Conservation (phyloP, 2,329 filamentous ascomycete genomes). For the Stemphylium beticola region DNA sequence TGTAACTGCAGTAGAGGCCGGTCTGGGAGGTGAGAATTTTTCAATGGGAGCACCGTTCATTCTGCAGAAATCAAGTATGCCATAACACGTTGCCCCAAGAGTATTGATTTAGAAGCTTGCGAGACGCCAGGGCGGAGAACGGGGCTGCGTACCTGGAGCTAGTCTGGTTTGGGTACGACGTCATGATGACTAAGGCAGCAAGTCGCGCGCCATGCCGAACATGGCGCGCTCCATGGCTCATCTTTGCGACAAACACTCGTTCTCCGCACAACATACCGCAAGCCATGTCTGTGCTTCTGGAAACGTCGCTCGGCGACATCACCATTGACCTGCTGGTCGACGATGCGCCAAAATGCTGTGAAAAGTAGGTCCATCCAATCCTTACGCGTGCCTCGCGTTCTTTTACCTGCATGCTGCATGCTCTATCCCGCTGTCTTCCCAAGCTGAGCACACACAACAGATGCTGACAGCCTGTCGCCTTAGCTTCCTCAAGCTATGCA, state of each 20-base stretch:
- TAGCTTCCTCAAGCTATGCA: constrained; percentile 98
- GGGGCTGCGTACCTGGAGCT: constrained; percentile 13
- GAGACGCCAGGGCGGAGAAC: constrained; percentile 11
- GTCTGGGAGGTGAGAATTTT: background rate
- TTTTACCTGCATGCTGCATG: constrained; percentile 31
- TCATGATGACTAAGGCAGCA: constrained; percentile 29
- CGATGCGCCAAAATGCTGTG: constrained; percentile 87
- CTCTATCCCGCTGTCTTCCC: constrained; percentile 36
- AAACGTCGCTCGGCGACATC: constrained; percentile 92
- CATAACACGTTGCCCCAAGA: constrained; percentile 12
- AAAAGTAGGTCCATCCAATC: constrained; percentile 73
- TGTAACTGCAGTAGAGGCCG: background rate
- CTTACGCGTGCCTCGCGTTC: constrained; percentile 17
- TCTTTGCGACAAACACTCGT: constrained; percentile 30
- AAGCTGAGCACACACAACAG: constrained; percentile 60
- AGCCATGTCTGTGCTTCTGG: constrained; percentile 87
- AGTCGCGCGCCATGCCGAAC: constrained; percentile 6
- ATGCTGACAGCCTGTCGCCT: constrained; percentile 57
- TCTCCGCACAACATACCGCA: constrained; percentile 18
- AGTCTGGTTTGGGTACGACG: constrained; percentile 8
- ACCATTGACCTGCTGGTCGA: constrained; percentile 92
- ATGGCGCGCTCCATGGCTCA: constrained; percentile 12
- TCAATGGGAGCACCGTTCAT: background rate
- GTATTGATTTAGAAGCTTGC: constrained; percentile 12
- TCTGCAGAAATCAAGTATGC: constrained; percentile 1